phyloP scores from a whole-genome alignment of 805 yeast genomes.

The Suhomyces vadensis region DNA sequence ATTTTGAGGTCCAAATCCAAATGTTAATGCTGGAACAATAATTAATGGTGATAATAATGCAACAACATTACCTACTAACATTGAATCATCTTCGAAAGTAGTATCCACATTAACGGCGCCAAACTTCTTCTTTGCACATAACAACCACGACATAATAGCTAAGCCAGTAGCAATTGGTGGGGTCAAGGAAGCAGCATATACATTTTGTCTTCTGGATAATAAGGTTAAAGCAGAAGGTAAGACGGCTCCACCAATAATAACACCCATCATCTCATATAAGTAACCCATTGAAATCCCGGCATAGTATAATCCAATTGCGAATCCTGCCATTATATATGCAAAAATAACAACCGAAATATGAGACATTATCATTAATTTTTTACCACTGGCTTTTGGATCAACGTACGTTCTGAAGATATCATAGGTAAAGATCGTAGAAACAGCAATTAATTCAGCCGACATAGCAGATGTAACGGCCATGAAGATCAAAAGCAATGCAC shows the following conservation, averaged over 20 bases:
- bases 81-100: slow-evolving; percentile 84
- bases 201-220: slow-evolving; percentile 64
- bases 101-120: slow-evolving; percentile 36
- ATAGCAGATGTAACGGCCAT: slow-evolving; percentile 93
- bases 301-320: slow-evolving; percentile 77
- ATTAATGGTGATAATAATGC: slow-evolving; percentile 74
- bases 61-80: slow-evolving; percentile 86
- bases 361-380: slow-evolving; percentile 64
- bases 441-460: slow-evolving; percentile 88
- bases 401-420: slow-evolving; percentile 82
- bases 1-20: slow-evolving; percentile 64
- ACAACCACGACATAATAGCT: slow-evolving; percentile 64
- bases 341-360: slow-evolving; percentile 62
- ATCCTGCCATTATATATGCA: slow-evolving; percentile 72
- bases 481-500: slow-evolving; percentile 73
- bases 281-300: slow-evolving; percentile 87
- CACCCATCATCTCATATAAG: slow-evolving; percentile 85
- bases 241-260: slow-evolving; percentile 84
- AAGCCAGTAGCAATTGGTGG: slow-evolving; percentile 77
- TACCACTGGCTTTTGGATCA: slow-evolving; percentile 77
- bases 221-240: slow-evolving; percentile 69
- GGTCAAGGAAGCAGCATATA: slow-evolving; percentile 66
- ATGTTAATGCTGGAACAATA: slow-evolving; percentile 65
- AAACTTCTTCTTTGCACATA: slow-evolving; percentile 34
- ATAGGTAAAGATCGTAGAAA: slow-evolving; percentile 80